phyloP scores from a whole-genome alignment of 345 rosid genomes.

The Eucalyptus decipiens region DNA sequence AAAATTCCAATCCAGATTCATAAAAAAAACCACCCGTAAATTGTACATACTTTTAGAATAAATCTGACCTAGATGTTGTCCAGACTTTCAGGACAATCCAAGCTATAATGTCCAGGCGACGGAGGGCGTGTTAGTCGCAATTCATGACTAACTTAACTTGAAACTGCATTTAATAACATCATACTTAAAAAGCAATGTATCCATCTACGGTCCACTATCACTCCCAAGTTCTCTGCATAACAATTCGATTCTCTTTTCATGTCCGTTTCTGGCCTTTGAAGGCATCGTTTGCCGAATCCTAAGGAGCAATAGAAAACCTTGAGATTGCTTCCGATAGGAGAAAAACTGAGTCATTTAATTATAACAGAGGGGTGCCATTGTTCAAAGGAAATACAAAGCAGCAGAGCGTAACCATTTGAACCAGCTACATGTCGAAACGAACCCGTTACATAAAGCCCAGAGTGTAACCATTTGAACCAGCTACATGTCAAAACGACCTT shows the following conservation, averaged over 20 bases:
- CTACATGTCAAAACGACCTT: not conserved
- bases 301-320: not conserved
- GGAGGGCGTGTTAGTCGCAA: not conserved
- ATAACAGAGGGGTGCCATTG: not conserved
- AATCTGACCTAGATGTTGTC: not conserved
- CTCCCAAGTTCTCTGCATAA: not conserved
- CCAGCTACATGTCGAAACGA: not conserved
- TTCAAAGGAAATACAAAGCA: not conserved
- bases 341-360: not conserved
- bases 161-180: not conserved
- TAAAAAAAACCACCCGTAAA: no score
- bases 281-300: not conserved
- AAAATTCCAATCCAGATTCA: no score
- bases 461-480: not conserved
- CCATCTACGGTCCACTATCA: not conserved
- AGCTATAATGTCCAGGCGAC: not conserved
- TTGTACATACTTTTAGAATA: no score
- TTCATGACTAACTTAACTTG: not conserved
- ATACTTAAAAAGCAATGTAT: not conserved
- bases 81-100: not conserved
- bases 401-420: not conserved
- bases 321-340: not conserved
- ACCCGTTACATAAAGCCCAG: not conserved
- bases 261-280: not conserved
- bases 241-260: not conserved